phyloP scores from a whole-genome alignment of 2,329 filamentous ascomycete species.

The Harringtonia lauricola region DNA sequence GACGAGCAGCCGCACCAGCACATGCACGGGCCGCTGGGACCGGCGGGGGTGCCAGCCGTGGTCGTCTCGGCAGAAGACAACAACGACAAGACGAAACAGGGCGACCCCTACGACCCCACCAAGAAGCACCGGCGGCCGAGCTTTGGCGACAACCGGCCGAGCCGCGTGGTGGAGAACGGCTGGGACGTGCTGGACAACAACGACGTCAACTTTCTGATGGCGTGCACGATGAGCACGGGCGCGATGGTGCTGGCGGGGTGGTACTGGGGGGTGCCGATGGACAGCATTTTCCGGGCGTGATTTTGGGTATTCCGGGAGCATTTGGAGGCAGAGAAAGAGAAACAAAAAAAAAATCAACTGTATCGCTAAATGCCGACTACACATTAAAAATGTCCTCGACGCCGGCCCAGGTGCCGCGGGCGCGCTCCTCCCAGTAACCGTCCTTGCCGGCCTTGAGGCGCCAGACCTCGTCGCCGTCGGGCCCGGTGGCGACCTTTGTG shows the following conservation, averaged over 20 bases:
- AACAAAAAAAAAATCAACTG: not conserved
- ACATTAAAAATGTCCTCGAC: constrained; percentile 38
- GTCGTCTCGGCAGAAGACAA: constrained; percentile 24
- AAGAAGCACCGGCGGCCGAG: constrained; percentile 39
- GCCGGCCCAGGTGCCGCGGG: constrained; percentile 52
- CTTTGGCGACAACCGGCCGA: constrained; percentile 46
- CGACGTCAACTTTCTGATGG: constrained; percentile 90
- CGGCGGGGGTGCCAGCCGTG: constrained; percentile 10
- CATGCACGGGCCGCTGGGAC: not conserved
- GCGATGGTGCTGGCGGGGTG: constrained; percentile 57
- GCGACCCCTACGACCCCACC: constrained; percentile 33
- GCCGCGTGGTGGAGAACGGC: constrained; percentile 53
- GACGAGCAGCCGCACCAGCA: constrained; percentile 4
- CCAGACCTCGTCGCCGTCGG: constrained; percentile 59
- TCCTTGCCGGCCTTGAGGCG: constrained; percentile 70
- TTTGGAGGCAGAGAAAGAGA: not conserved
- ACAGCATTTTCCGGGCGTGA: constrained; percentile 24
- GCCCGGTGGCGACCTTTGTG: constrained; percentile 49
- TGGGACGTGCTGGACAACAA: constrained; percentile 85
- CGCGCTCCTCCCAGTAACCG: constrained; percentile 86
- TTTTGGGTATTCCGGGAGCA: not conserved
- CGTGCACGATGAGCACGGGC: constrained; percentile 64
- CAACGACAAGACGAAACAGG: constrained; percentile 15
- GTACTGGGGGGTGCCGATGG: constrained; percentile 47
- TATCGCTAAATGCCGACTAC: not conserved